Conservation (phyloP, 768 basidiomycete species). For the Candolleomyces eurysporus region DNA sequence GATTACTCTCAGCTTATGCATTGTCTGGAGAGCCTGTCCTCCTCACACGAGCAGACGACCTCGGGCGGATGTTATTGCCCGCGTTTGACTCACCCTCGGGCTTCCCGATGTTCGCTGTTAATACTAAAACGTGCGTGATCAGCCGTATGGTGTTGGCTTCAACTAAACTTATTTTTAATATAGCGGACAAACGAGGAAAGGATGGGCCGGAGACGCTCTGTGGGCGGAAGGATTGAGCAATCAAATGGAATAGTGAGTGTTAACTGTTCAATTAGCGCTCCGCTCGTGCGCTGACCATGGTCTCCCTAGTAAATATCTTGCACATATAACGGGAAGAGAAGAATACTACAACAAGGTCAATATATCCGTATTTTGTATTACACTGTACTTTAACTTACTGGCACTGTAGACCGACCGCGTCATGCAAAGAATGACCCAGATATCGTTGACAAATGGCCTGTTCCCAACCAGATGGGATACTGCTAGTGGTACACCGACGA, state of each 20-base stretch:
- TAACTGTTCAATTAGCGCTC: neutral
- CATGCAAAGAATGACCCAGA: conserved; percentile 50
- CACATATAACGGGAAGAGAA: conserved; percentile 67
- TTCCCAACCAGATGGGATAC: conserved; percentile 55
- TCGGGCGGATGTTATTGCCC: conserved; percentile 65
- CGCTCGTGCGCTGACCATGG: neutral
- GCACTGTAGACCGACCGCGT: conserved; percentile 40
- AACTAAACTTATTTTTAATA: neutral
- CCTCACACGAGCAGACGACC: conserved; percentile 67
- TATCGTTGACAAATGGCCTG: conserved; percentile 44
- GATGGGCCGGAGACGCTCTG: conserved; percentile 29
- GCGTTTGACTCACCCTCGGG: conserved; percentile 71
- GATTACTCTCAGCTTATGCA: conserved; percentile 76
- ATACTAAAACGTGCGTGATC: conserved; percentile 50
- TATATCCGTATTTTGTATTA: neutral
- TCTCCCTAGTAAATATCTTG: conserved; percentile 65
- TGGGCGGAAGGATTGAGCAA: conserved; percentile 50
- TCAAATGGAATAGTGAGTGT: conserved; percentile 59
- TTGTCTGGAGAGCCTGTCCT: conserved; percentile 63
- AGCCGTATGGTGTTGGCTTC: neutral
- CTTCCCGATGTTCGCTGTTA: conserved; percentile 66
- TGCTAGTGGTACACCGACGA: conserved; percentile 39
- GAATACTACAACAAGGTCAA: conserved; percentile 52
- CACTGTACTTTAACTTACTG: conserved; percentile 16
- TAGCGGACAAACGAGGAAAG: conserved; percentile 37